Percentiles rank a stretch among this genome's conserved stretches.
These are phyloP conservation scores for Thalia dealbata DNA, from an alignment of 176 grass and related monocot species.

Conservation along the genomic window DNA sequence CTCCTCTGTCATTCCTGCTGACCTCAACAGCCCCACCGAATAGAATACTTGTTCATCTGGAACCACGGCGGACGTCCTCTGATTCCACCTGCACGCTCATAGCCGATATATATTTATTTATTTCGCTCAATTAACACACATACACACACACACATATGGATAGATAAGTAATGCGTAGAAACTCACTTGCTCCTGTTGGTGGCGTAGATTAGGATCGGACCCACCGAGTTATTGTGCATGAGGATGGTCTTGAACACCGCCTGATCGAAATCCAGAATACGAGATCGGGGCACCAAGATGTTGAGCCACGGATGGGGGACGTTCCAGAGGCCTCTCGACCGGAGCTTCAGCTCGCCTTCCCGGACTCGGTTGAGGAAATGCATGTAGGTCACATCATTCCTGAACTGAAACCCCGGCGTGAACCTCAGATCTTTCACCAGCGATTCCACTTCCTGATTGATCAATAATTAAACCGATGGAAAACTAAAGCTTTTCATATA, in stretches of 20 bases:
- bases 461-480: background rate
- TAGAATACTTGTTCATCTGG: constrained; percentile 24
- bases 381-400: constrained; percentile 8
- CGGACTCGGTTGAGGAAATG: constrained; percentile 10
- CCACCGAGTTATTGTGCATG: background rate
- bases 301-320: constrained; percentile 21
- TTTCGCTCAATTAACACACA: too few relatives aligned
- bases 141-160: too few relatives aligned
- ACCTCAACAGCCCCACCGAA: constrained; percentile 10
- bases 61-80: constrained; percentile 20
- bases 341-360: constrained; percentile 10
- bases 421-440: background rate
- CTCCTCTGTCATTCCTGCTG: background rate
- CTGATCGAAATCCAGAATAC: constrained; percentile 2
- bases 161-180: too few relatives aligned
- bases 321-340: background rate
- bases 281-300: constrained; percentile 9
- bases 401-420: constrained; percentile 6
- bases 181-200: constrained; percentile 19
- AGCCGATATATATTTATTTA: too few relatives aligned
- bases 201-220: constrained; percentile 13
- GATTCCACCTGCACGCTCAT: constrained; percentile 23
- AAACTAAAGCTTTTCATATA: too few relatives aligned
- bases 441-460: background rate
- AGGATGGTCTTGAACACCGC: constrained; percentile 14